phyloP scores from a whole-genome alignment of 257 asterid genomes.

The Solanum verrucosum region DNA sequence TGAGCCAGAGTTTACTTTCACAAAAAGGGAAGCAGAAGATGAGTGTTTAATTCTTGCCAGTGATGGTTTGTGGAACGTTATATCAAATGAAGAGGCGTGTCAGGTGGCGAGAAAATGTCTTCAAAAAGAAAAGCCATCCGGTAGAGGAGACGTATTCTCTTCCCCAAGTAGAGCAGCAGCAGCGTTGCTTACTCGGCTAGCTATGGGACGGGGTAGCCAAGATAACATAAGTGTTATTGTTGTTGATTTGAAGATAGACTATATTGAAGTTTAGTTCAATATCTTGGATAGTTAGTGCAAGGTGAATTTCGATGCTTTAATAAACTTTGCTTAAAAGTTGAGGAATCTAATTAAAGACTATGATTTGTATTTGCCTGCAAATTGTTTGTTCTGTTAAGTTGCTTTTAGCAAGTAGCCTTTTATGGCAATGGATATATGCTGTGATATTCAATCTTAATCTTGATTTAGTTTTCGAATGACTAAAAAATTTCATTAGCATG shows the following conservation, averaged over 20 bases:
- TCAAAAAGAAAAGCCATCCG: background rate
- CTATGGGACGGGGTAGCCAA: background rate
- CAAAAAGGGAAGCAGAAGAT: background rate
- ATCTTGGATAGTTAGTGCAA: background rate
- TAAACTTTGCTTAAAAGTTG: background rate
- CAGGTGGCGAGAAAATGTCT: slow-evolving; percentile 1
- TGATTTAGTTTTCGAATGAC: background rate
- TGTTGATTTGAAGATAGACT: background rate
- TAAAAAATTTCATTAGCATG: background rate
- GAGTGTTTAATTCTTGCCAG: slow-evolving; percentile 9
- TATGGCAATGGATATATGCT: background rate
- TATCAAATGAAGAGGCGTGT: slow-evolving; percentile 1
- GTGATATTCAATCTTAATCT: background rate
- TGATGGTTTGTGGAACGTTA: slow-evolving; percentile 14
- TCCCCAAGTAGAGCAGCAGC: slow-evolving; percentile 7
- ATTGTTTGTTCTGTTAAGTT: background rate
- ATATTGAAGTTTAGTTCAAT: background rate
- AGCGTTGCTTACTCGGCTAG: background rate
- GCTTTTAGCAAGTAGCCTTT: background rate
- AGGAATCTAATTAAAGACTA: background rate
- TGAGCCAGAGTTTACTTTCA: slow-evolving; percentile 7
- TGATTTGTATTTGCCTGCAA: background rate
- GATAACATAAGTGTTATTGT: slow-evolving; percentile 7
- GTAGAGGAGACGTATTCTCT: background rate
- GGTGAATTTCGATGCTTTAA: background rate